Conservation (phyloP, 129 eudicot genomes). For the Flaveria sonorensis region DNA sequence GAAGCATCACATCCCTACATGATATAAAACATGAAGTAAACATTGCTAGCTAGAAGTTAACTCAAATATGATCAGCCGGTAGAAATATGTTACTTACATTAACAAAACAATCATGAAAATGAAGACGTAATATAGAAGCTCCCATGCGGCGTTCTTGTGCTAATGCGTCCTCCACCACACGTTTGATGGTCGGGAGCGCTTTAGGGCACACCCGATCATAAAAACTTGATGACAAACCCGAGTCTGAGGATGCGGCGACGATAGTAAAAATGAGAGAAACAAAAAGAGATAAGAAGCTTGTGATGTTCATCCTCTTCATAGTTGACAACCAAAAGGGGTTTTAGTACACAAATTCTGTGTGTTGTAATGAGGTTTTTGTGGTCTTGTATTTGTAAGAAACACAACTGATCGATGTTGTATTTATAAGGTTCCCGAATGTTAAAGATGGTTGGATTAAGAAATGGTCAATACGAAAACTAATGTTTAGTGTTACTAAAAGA, state of each 20-base stretch:
- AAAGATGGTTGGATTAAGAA: slow-evolving; percentile 11
- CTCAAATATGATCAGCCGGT: background rate
- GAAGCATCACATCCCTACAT: slow-evolving; percentile 52
- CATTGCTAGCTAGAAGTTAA: too few relatives aligned
- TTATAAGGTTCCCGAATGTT: background rate
- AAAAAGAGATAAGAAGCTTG: slow-evolving; percentile 3
- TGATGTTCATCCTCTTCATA: slow-evolving; percentile 16
- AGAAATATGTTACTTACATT: slow-evolving; percentile 22
- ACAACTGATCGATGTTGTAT: background rate
- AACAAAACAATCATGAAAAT: slow-evolving; percentile 62
- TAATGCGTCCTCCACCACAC: slow-evolving; percentile 49
- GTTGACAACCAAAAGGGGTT: background rate
- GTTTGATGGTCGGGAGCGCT: slow-evolving; percentile 49
- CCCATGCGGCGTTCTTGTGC: slow-evolving; percentile 56
- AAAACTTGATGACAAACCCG: slow-evolving; percentile 28
- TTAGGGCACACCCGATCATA: slow-evolving; percentile 44
- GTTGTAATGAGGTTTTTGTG: background rate
- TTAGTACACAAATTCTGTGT: background rate
- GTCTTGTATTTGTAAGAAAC: background rate
- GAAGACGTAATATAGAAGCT: slow-evolving; percentile 51
- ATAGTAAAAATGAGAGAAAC: slow-evolving; percentile 12
- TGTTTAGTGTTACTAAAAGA: background rate
- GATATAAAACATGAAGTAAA: background rate
- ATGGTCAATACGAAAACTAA: slow-evolving; percentile 10
- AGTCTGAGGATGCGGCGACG: background rate